Evolutionary conservation across 805 yeast genomes (phyloP).

Genomic region (Maudiozyma pseudohumilis): DNA sequence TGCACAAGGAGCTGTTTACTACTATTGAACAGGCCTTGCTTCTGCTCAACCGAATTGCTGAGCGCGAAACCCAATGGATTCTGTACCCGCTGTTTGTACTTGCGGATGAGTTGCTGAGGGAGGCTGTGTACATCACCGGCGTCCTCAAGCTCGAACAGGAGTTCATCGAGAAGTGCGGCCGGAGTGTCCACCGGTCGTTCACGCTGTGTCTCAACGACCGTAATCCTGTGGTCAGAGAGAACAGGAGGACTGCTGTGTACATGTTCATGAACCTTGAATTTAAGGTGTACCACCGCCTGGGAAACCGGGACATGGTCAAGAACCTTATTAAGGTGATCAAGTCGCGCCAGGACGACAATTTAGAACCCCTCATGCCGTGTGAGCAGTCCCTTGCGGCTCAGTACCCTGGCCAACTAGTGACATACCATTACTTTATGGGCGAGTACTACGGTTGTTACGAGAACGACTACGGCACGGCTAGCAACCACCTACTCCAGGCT

Average conservation of each 20-base stretch:
- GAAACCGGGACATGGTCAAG: conserved; percentile 62
- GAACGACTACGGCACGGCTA: conserved; percentile 45
- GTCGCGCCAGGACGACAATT: conserved; percentile 26
- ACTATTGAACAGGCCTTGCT: conserved; percentile 34
- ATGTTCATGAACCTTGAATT: conserved; percentile 62
- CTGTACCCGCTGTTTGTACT: conserved; percentile 14
- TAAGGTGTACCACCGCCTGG: conserved; percentile 55
- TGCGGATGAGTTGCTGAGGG: conserved; percentile 11
- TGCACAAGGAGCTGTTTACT: conserved; percentile 11
- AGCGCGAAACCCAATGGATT: conserved; percentile 44
- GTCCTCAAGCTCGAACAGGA: background rate
- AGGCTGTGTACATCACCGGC: background rate
- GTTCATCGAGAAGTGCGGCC: conserved; percentile 39
- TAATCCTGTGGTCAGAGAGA: conserved; percentile 36
- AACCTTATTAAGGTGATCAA: conserved; percentile 62
- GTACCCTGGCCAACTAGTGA: conserved; percentile 45
- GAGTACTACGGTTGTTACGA: conserved; percentile 51
- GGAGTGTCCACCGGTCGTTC: conserved; percentile 62
- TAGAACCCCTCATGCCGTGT: conserved; percentile 9
- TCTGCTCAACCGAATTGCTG: conserved; percentile 43
- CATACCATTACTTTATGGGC: conserved; percentile 62
- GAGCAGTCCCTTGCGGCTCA: conserved; percentile 16
- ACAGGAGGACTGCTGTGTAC: conserved; percentile 57
- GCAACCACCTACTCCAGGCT: conserved; percentile 44
- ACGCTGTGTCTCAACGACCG: conserved; percentile 73